These are phyloP conservation scores for Aegilops speltoides DNA, from an alignment of 176 grass and related monocot species.

Conservation along the genomic window DNA sequence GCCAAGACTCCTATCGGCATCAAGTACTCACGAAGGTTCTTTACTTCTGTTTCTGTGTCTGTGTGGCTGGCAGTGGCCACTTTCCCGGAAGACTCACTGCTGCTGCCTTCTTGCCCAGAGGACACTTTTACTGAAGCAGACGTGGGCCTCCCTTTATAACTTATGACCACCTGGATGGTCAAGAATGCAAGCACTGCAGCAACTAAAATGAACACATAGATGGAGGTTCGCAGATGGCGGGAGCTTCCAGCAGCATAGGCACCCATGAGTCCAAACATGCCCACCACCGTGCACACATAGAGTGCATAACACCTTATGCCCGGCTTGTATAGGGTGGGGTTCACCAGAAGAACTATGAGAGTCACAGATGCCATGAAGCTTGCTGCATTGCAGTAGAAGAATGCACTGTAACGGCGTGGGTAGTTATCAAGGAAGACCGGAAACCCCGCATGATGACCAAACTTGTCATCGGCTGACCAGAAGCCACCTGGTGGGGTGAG, in stretches of 20 bases:
- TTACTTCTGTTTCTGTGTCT: no score
- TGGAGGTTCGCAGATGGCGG: background rate
- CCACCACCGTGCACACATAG: background rate
- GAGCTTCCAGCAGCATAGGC: background rate
- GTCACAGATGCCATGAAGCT: slow-evolving; percentile 23
- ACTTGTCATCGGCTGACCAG: background rate
- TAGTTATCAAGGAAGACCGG: background rate
- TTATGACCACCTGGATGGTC: background rate
- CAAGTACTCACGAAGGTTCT: background rate
- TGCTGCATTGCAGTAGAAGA: slow-evolving; percentile 35
- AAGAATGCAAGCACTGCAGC: background rate
- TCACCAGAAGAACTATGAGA: slow-evolving; percentile 22
- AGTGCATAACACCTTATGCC: slow-evolving; percentile 30
- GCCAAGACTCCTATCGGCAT: background rate
- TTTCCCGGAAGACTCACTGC: no score
- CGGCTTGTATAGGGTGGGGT: background rate
- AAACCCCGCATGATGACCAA: background rate
- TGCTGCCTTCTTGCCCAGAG: no score
- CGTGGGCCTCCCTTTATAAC: no score
- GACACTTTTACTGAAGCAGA: background rate
- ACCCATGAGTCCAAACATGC: background rate
- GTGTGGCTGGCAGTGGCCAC: no score
- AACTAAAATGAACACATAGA: background rate
- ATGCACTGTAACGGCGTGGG: slow-evolving; percentile 13
- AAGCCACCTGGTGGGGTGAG: slow-evolving; percentile 29